A percentile compares a stretch with the other conserved stretches of the same genome.
Conservation (phyloP, 1,139 yeast genomes). For the Pichia sp. region DNA sequence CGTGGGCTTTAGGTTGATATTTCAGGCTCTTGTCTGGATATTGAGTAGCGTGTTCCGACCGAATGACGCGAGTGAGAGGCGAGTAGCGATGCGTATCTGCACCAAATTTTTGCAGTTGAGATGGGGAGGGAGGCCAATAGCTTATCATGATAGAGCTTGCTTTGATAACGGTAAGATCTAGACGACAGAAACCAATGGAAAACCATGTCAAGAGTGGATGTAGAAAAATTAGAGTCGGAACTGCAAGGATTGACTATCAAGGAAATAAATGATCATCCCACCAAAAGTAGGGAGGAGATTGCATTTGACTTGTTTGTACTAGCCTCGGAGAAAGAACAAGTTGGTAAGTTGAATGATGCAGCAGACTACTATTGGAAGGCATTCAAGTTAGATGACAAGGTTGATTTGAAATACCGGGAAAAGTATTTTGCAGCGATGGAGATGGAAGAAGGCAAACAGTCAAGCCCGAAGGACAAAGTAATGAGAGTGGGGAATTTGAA, state of each 20-base stretch:
- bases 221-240: constrained; percentile 24
- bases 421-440: constrained; percentile 10
- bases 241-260: constrained; percentile 23
- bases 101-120: no score
- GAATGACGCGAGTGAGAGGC: no score
- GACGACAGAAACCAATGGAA: no score
- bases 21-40: no score
- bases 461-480: neutral
- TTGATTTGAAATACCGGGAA: constrained; percentile 65
- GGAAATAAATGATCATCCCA: constrained; percentile 29
- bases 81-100: no score
- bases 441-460: constrained; percentile 3
- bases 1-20: no score
- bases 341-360: constrained; percentile 79
- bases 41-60: no score
- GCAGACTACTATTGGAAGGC: constrained; percentile 70
- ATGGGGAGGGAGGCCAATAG: no score
- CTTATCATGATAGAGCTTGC: no score
- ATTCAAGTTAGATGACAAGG: constrained; percentile 56
- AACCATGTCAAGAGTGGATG: constrained; percentile 13
- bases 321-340: constrained; percentile 68
- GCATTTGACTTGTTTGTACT: constrained; percentile 65
- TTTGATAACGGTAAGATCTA: no score
- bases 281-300: constrained; percentile 25
- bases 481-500: neutral